Conservation (phyloP, 1,139 yeast genomes). For the Arxiozyma slooffiae region DNA sequence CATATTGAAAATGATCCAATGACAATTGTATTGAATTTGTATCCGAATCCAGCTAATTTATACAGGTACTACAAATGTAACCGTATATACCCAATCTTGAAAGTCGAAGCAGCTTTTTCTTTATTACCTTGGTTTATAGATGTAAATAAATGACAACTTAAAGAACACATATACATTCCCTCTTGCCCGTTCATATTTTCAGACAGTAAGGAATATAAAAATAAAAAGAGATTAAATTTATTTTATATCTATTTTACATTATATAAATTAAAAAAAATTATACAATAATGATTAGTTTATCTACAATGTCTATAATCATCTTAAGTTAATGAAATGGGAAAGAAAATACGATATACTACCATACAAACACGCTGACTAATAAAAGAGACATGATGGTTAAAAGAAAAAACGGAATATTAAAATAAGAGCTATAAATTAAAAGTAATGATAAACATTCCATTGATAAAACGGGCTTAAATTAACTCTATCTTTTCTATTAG, state of each 20-base stretch:
- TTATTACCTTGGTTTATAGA: background rate
- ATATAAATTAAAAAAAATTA: constrained; percentile 2
- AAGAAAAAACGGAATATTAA: constrained; percentile 2
- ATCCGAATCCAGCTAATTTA: constrained; percentile 16
- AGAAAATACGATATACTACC: constrained; percentile 7
- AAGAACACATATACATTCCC: background rate
- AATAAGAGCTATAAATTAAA: background rate
- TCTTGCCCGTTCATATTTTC: too few relatives aligned
- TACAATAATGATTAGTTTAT: constrained; percentile 10
- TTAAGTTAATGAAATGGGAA: background rate
- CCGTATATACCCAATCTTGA: background rate
- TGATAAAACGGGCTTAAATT: constrained; percentile 1
- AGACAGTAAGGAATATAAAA: background rate
- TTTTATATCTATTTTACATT: background rate
- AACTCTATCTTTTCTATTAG: background rate
- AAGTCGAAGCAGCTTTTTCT: background rate
- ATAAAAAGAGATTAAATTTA: background rate
- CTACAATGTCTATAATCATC: constrained; percentile 10
- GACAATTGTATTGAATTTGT: constrained; percentile 10
- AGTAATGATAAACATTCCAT: constrained; percentile 1
- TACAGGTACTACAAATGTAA: constrained; percentile 28
- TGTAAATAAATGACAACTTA: too few relatives aligned
- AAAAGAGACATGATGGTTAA: background rate
- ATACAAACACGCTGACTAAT: constrained; percentile 3
- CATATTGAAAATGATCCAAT: constrained; percentile 14